Evolutionary conservation across 139 green algal species (phyloP).

Genomic region (Dunaliella primolecta): DNA sequence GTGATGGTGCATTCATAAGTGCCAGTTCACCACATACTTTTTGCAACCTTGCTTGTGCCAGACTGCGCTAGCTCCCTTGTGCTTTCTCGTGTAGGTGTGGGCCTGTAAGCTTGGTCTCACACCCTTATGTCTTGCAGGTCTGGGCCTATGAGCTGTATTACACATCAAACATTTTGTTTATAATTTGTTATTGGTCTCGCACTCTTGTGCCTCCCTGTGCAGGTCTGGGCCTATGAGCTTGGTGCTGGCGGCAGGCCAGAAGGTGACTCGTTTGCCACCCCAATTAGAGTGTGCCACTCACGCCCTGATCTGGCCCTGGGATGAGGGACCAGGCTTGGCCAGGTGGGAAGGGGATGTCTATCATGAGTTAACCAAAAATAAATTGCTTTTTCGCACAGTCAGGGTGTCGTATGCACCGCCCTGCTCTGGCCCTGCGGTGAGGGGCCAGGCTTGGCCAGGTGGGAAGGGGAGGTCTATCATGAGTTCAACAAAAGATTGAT

Average conservation of each 20-base stretch:
- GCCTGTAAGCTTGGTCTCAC: too few species aligned
- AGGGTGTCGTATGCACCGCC: too few species aligned
- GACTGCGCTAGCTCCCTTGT: background rate
- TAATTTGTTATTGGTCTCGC: background rate
- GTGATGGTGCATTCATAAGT: background rate
- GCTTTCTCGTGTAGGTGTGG: too few species aligned
- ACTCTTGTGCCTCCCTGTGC: background rate
- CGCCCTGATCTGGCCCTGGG: slow-evolving; percentile 71
- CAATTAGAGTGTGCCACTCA: slow-evolving; percentile 47
- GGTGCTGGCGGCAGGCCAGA: slow-evolving; percentile 65
- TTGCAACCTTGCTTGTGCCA: too few species aligned
- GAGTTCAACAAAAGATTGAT: too few species aligned
- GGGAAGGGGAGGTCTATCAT: too few species aligned
- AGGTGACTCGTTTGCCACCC: slow-evolving; percentile 54
- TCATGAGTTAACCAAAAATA: too few species aligned
- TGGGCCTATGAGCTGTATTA: background rate
- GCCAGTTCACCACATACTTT: too few species aligned
- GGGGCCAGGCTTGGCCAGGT: slow-evolving; percentile 24
- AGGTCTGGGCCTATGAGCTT: slow-evolving; percentile 57
- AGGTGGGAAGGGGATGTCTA: background rate
- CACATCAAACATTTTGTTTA: background rate
- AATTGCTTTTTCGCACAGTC: too few species aligned
- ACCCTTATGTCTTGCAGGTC: too few species aligned
- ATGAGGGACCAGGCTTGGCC: slow-evolving; percentile 32
- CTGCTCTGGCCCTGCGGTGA: slow-evolving; percentile 71